These are phyloP conservation scores for Hibiscus mutabilis DNA, from an alignment of 345 rosid species.

Conservation along the genomic window DNA sequence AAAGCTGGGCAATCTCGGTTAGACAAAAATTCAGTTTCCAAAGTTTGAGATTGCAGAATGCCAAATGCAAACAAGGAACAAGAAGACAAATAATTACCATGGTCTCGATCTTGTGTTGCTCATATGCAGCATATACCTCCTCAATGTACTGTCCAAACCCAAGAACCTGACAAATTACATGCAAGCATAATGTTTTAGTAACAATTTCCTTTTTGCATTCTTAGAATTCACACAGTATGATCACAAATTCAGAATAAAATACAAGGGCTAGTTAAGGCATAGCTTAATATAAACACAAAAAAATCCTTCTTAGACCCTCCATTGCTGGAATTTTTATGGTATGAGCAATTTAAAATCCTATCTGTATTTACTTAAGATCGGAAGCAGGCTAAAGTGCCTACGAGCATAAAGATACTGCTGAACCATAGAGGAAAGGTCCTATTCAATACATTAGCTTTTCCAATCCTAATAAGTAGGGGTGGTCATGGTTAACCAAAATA, in stretches of 20 bases:
- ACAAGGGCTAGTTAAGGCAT: not conserved
- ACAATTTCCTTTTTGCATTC: not conserved
- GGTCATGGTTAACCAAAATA: too few relatives aligned
- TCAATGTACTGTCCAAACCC: conserved; percentile 97
- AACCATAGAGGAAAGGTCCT: not conserved
- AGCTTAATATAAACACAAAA: not conserved
- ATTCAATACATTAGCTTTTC: not conserved
- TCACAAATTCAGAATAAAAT: not conserved
- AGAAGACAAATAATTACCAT: conserved; percentile 42
- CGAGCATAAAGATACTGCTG: not conserved
- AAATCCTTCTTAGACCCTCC: not conserved
- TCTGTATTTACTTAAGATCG: not conserved
- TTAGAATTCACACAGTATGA: not conserved
- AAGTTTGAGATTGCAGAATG: not conserved
- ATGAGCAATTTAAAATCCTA: not conserved
- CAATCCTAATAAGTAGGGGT: too few relatives aligned
- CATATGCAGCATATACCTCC: conserved; percentile 97
- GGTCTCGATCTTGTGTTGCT: conserved; percentile 92
- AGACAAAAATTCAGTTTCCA: not conserved
- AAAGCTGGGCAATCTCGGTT: not conserved
- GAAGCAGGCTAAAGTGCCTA: not conserved
- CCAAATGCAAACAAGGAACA: conserved; percentile 1
- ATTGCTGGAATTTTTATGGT: not conserved
- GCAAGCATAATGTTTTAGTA: not conserved
- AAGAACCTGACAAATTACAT: conserved; percentile 51